Evolutionary conservation across 2,329 filamentous ascomycete genomes (phyloP), one percentile per base, ranked within the genome.

Genomic region (Penicillium sp.): DNA sequence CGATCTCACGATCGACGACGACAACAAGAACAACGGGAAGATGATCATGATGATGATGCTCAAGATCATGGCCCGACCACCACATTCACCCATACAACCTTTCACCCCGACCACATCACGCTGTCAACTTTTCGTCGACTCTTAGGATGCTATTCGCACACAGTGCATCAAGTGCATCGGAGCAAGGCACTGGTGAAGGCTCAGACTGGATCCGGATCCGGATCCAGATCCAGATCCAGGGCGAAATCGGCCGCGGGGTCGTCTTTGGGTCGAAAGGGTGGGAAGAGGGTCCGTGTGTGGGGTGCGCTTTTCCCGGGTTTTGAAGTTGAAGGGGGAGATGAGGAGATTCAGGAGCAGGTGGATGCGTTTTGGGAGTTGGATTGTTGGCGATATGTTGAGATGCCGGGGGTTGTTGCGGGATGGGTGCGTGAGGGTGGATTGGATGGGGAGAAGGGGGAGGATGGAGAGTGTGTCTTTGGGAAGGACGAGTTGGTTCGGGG

Each of bases 361-460:
- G 45, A 59, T 0, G 59, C 55, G 5, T 70, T 66, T 26, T 32
- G 66, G 6, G 42, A 60, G 29, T 51, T 72, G 26, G 70, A 73
- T 54, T 39, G 45, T 8, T 72, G 67, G 64, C 61, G 72, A 28
- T 74, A 71, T 54, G 60, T 62, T 25, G 51, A 34, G 9, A 49
- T 73, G 13, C 68, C 69, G 0, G 45, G 28, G 6, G 18, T 48
- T 2, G 25, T 72, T 26, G 51, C 47, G 28, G 47, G 48, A 41
- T 45, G 60, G 32, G 51, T 18, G 18, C 18, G 18, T 18, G 18
- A 18, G 18, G 18, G 18, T 18, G 18, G 18, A 18, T 18, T 18
- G 18, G 18, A 18, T 18, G 18, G 46, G 39, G 46, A 57, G 41
- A 51, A 48, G 32, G 36, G 48, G 11, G 36, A 49, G 11, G 43